phyloP scores from a whole-genome alignment of 2,329 filamentous ascomycete genomes.

The Colletotrichum tropicale region DNA sequence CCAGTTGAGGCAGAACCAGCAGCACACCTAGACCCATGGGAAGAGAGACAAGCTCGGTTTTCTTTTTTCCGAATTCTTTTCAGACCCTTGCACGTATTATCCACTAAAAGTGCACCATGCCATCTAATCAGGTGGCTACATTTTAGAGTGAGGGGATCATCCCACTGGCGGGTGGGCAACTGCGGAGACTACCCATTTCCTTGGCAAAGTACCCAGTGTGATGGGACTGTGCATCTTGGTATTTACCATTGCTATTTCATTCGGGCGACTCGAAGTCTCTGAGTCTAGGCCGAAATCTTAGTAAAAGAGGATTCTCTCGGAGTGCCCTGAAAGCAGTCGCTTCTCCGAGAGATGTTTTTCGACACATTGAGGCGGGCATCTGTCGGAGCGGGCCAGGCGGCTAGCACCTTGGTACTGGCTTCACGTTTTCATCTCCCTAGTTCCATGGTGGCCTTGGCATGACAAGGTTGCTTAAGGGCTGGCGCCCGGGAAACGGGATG shows the following conservation, averaged over 20 bases:
- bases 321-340: neutral
- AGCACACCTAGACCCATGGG: neutral
- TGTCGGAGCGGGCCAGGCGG: neutral
- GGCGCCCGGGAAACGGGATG: neutral
- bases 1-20: no score
- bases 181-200: neutral
- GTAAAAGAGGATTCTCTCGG: fast-evolving
- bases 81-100: neutral
- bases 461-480: neutral
- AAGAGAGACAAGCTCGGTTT: neutral
- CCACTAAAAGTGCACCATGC: neutral
- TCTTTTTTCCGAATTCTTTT: neutral
- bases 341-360: neutral
- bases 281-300: neutral
- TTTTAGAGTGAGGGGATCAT: neutral
- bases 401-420: neutral
- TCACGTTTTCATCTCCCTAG: neutral
- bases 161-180: neutral
- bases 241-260: neutral
- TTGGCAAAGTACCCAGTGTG: neutral
- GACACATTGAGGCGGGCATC: neutral
- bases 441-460: neutral
- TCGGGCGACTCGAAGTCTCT: neutral
- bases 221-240: neutral
- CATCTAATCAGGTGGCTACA: neutral